Percentiles rank a stretch among this genome's conserved stretches.
These are phyloP conservation scores for Saturnispora mendoncae DNA, from an alignment of 805 yeast genomes.

Conservation along the genomic window DNA sequence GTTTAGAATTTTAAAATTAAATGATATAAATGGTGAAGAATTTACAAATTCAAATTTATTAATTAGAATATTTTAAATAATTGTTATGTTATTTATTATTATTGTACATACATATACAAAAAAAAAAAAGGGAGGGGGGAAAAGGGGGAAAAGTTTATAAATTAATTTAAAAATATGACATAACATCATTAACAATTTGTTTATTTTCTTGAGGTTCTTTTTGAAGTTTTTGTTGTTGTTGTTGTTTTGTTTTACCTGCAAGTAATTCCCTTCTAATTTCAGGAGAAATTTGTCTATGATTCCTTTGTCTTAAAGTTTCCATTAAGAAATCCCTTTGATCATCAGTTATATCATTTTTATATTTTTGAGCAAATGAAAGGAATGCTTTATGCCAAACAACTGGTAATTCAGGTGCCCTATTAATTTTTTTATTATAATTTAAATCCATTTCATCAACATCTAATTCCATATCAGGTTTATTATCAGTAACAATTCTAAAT, in stretches of 20 bases:
- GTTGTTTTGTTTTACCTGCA: slow-evolving; percentile 66
- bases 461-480: slow-evolving; percentile 22
- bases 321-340: slow-evolving; percentile 93
- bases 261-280: slow-evolving; percentile 89
- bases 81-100: neutral
- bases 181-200: slow-evolving; percentile 25
- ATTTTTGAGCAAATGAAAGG: slow-evolving; percentile 88
- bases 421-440: slow-evolving; percentile 26
- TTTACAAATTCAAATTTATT: slow-evolving; percentile 43
- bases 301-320: slow-evolving; percentile 85
- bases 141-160: no score
- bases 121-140: no score
- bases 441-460: slow-evolving; percentile 28
- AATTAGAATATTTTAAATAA: slow-evolving; percentile 15
- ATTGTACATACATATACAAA: no score
- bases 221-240: slow-evolving; percentile 11
- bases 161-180: slow-evolving; percentile 19
- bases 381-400: slow-evolving; percentile 97
- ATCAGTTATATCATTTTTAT: slow-evolving; percentile 96
- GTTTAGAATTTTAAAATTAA: slow-evolving; percentile 71
- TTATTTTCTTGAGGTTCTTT: slow-evolving; percentile 10
- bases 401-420: slow-evolving; percentile 57
- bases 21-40: slow-evolving; percentile 76
- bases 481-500: slow-evolving; percentile 57
- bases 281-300: slow-evolving; percentile 82